Base-by-base conservation (phyloP, 1,284 basidiomycete species). In the Pterulicium gracile region DNA sequence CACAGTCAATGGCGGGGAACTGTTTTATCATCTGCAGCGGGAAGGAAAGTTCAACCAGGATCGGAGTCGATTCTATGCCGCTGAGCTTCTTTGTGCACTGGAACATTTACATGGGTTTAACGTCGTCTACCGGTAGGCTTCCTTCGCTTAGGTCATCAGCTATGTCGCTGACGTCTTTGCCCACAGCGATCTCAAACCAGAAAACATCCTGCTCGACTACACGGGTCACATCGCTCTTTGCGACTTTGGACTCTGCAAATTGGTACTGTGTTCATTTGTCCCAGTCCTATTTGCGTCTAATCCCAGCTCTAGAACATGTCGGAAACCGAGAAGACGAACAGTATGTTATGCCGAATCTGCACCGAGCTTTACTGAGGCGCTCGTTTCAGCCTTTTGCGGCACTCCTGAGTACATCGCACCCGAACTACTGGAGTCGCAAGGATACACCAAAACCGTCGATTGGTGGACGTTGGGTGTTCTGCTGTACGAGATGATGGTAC, bases 381-480 rank as follows among this genome's bases (percentile, higher is more conserved):
- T 43, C 45, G 17, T 1, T n/a, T n/a, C 54, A 93, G 91, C 95
- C 2, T 98, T 98, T 73, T 98, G 95, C 60, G 95, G 95, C n/a
- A 98, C 95, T 3, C 95, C 95, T 2, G 95, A 98, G 64, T 98
- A 98, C 63, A 89, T 93, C 52, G 92, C 92, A 1, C 95, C 95
- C 0, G 95, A 99, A 60, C 74, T 99, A 27, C 70, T 99, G 23
- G 85, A 96, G 51, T 95, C 88, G 50, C 94, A 98, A 60, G 95
- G 95, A 2, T 99, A 99, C 66, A 97, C 94, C 23, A 97, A 97
- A 69, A 95, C 92, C 0, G 94, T 99, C 18, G 95, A 99, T 62
- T 99, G 95, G 95, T 99, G 95, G 95, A 99, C 95, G 1, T 76
- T 99, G 1, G 96, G 95, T 49, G 95, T 98, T 2, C 71, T 99